Evolutionary conservation across 2,329 filamentous ascomycete species (phyloP).

Genomic region (Hymenoscyphus linearis): DNA sequence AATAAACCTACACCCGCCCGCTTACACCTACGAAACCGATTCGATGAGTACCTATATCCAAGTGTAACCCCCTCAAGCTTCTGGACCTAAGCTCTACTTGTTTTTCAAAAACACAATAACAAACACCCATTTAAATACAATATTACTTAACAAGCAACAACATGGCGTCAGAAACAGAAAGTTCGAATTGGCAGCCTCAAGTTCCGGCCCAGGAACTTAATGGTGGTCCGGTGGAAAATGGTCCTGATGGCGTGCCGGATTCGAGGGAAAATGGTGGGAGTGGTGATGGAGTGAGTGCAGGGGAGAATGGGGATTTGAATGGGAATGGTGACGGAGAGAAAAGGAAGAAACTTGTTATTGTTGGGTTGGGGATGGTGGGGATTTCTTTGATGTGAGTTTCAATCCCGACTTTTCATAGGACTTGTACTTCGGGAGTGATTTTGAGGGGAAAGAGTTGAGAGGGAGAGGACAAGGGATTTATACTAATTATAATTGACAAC

Average conservation of each 20-base stretch:
- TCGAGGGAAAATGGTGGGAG: constrained; percentile 17
- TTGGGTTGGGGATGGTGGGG: constrained; percentile 88
- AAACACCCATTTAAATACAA: too few relatives aligned
- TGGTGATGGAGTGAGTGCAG: too few relatives aligned
- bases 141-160: too few relatives aligned
- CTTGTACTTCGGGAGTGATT: too few relatives aligned
- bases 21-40: neutral
- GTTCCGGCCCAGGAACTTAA: constrained; percentile 22
- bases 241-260: constrained; percentile 23
- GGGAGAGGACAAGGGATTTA: neutral
- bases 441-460: neutral
- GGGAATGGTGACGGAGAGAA: constrained; percentile 18
- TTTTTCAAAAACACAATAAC: too few relatives aligned
- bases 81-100: too few relatives aligned
- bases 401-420: too few relatives aligned
- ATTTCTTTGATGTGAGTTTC: constrained; percentile 75
- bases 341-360: constrained; percentile 71
- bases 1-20: too few relatives aligned
- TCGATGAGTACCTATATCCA: too few relatives aligned
- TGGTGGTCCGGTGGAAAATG: constrained; percentile 18
- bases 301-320: constrained; percentile 13
- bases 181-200: constrained; percentile 25
- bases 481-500: constrained; percentile 10
- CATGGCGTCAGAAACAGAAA: too few relatives aligned
- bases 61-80: neutral